Conservation (phyloP, 441 rosid species). For the Hura crepitans region DNA sequence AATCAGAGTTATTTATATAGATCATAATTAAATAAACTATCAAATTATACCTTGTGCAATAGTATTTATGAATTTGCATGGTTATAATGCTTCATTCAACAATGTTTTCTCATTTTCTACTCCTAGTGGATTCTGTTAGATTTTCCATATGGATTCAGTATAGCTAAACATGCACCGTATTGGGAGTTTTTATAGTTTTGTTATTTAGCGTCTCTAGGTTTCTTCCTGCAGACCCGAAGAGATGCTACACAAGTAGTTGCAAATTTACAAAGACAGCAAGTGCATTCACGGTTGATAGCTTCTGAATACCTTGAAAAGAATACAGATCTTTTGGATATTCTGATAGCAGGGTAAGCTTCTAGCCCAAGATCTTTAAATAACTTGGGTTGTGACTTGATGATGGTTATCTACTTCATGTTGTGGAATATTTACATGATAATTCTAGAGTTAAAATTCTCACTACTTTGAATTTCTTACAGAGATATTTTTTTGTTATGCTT, state of each 20-base stretch:
- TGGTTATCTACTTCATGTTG: background rate
- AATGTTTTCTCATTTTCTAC: background rate
- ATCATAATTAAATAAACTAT: background rate
- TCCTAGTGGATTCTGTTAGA: background rate
- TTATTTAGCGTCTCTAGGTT: slow-evolving; percentile 17
- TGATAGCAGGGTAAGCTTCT: slow-evolving; percentile 65
- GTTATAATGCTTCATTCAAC: background rate
- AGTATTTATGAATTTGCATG: background rate
- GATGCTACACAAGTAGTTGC: slow-evolving; percentile 98
- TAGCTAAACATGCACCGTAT: background rate
- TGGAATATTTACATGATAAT: slow-evolving; percentile 3
- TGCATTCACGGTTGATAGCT: slow-evolving; percentile 75
- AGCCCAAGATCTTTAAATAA: slow-evolving; percentile 8
- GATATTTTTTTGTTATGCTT: background rate
- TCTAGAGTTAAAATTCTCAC: background rate
- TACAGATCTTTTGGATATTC: slow-evolving; percentile 70
- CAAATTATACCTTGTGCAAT: background rate
- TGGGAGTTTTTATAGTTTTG: slow-evolving; percentile 1
- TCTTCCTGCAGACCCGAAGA: slow-evolving; percentile 65
- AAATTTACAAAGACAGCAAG: slow-evolving; percentile 91
- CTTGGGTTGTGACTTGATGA: slow-evolving; percentile 2
- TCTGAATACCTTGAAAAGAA: slow-evolving; percentile 83
- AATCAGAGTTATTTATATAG: background rate
- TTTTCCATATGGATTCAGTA: slow-evolving; percentile 3
- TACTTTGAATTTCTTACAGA: background rate